Percentiles rank a stretch among this genome's conserved stretches.
Conservation (phyloP, 2,329 filamentous ascomycete genomes). For the Hymenoscyphus repandus region DNA sequence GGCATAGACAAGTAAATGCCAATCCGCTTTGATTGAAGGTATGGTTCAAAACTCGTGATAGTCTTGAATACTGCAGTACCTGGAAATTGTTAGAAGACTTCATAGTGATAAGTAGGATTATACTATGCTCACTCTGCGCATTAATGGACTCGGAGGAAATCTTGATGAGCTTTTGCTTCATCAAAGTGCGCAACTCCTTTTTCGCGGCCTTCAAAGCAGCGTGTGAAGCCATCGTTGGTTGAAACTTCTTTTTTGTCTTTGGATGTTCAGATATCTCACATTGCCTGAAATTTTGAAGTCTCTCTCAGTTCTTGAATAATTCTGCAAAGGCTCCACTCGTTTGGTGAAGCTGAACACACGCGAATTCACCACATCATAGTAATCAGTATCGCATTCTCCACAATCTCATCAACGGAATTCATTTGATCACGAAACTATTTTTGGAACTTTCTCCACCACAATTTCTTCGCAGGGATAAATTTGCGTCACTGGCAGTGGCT, state of each 20-base stretch:
- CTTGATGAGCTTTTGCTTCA: constrained; percentile 60
- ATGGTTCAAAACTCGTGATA: constrained; percentile 65
- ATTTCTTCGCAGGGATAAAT: too few species aligned
- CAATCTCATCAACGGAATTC: too few species aligned
- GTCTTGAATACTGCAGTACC: constrained; percentile 60
- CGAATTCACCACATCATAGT: too few species aligned
- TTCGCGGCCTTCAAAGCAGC: constrained; percentile 60
- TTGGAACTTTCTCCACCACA: background rate
- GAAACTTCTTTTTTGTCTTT: background rate
- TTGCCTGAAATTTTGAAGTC: too few species aligned
- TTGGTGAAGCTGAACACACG: too few species aligned
- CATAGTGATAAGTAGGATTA: background rate
- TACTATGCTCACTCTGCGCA: constrained; percentile 60
- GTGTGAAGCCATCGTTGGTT: constrained; percentile 18
- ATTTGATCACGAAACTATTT: background rate
- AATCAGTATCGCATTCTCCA: too few species aligned
- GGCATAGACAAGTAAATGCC: constrained; percentile 95
- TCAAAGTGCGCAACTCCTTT: constrained; percentile 64
- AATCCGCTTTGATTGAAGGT: constrained; percentile 67
- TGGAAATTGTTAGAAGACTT: constrained; percentile 33
- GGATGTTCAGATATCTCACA: too few species aligned
- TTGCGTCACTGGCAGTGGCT: too few species aligned
- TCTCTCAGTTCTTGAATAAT: too few species aligned
- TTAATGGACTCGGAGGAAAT: constrained; percentile 58
- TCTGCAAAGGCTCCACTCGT: too few species aligned